These are phyloP conservation scores for Parsonsia alboflavescens DNA, from an alignment of 257 asterid species.

Conservation along the genomic window DNA sequence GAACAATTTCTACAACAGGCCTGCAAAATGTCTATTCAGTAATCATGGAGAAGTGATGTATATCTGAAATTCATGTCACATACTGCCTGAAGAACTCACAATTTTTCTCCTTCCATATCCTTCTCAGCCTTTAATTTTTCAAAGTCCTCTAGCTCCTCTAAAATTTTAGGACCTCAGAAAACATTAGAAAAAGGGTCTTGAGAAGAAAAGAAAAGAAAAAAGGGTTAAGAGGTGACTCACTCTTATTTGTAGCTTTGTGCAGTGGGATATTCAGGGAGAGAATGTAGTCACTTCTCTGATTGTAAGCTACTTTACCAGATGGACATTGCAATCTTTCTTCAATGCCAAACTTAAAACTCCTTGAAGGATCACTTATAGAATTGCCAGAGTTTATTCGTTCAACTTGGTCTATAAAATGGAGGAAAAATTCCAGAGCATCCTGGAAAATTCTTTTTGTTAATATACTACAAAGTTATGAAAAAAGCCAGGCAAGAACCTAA, in stretches of 20 bases:
- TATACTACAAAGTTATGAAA: not conserved
- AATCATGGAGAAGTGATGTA: constrained; percentile 11
- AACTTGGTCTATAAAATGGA: constrained; percentile 90
- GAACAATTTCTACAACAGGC: constrained; percentile 71
- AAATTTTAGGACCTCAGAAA: constrained; percentile 11
- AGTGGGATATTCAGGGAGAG: constrained; percentile 83
- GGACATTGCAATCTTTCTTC: constrained; percentile 88
- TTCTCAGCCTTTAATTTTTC: constrained; percentile 64
- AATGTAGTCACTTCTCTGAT: constrained; percentile 69
- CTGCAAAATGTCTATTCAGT: constrained; percentile 38
- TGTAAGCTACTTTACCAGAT: constrained; percentile 91
- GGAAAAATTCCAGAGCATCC: constrained; percentile 98
- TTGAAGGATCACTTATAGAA: constrained; percentile 69
- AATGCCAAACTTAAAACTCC: constrained; percentile 90
- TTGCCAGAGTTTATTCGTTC: constrained; percentile 65
- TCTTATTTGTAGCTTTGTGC: constrained; percentile 79
- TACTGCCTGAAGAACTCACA: constrained; percentile 45
- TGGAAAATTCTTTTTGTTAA: constrained; percentile 31
- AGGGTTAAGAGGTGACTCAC: constrained; percentile 39
- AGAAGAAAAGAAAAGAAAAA: not conserved
- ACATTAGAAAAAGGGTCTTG: constrained; percentile 22
- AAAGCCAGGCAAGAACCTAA: not conserved
- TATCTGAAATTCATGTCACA: not conserved
- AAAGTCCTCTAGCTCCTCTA: constrained; percentile 78
- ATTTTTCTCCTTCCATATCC: constrained; percentile 63